A percentile compares a stretch with the other conserved stretches of the same genome.
phyloP scores from a whole-genome alignment of 31 red algal genomes.

The Bonnemaisonia californica region DNA sequence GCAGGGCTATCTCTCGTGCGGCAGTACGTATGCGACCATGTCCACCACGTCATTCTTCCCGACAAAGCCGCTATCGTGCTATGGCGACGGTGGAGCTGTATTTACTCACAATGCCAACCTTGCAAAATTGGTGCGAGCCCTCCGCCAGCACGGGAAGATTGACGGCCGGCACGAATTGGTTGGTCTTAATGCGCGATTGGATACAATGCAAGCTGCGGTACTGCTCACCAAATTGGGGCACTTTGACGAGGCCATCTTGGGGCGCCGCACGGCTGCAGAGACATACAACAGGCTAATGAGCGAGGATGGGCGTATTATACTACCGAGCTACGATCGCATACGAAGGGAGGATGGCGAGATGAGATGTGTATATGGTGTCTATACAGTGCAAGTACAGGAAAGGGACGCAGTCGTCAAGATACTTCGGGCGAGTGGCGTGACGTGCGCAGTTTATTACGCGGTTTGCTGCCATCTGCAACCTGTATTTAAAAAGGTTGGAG shows the following conservation, averaged over 20 bases:
- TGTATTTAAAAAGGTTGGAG: conserved; percentile 40
- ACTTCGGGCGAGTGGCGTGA: conserved; percentile 43
- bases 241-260: conserved; percentile 50
- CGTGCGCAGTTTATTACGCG: conserved; percentile 62
- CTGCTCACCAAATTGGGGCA: conserved; percentile 62
- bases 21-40: conserved; percentile 39
- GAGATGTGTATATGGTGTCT: conserved; percentile 56
- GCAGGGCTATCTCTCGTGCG: conserved; percentile 47
- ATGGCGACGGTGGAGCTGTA: conserved; percentile 90
- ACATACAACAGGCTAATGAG: conserved; percentile 41
- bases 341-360: conserved; percentile 27
- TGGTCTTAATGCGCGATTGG: conserved; percentile 63
- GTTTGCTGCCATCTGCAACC: conserved; percentile 66
- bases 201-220: conserved; percentile 86
- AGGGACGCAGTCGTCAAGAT: conserved; percentile 49
- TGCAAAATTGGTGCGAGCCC: conserved; percentile 38
- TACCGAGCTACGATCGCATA: conserved; percentile 44
- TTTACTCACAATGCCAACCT: conserved; percentile 68
- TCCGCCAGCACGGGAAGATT: conserved; percentile 74
- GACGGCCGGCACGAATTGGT: conserved; percentile 50
- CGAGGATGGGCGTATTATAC: conserved; percentile 38
- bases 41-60: conserved; percentile 89
- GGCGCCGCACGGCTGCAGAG: conserved; percentile 38
- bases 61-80: conserved; percentile 86
- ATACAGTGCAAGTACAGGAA: conserved; percentile 57